Evolutionary conservation across 2,329 filamentous ascomycete species (phyloP).

Genomic region (Aspergillus ruber): DNA sequence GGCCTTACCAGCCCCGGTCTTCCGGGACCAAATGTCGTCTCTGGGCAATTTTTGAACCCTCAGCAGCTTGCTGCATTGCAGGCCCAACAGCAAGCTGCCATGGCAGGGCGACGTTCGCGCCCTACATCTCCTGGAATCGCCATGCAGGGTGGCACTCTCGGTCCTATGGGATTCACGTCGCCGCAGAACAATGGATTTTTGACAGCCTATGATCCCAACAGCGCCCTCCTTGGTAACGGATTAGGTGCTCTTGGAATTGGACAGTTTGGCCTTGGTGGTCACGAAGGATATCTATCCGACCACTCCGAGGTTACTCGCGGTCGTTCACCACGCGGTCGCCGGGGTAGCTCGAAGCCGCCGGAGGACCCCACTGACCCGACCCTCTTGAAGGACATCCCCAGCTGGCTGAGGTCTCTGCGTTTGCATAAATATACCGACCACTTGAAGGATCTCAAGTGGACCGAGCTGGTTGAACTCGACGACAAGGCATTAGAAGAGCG

Average conservation of each 20-base stretch:
- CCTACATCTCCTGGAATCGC: constrained; percentile 84
- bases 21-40: constrained; percentile 70
- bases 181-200: constrained; percentile 94
- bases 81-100: constrained; percentile 52
- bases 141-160: constrained; percentile 61
- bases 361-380: constrained; percentile 92
- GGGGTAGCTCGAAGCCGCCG: constrained; percentile 93
- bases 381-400: constrained; percentile 88
- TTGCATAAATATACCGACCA: constrained; percentile 99
- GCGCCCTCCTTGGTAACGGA: constrained; percentile 64
- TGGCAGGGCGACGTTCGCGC: constrained; percentile 69
- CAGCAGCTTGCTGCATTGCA: constrained; percentile 81
- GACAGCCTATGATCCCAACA: constrained; percentile 71
- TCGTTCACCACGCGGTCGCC: constrained; percentile 81
- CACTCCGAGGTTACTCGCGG: constrained; percentile 87
- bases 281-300: constrained; percentile 87
- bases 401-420: constrained; percentile 88
- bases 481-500: constrained; percentile 88
- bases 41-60: constrained; percentile 76
- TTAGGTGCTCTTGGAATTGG: constrained; percentile 65
- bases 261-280: constrained; percentile 62
- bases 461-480: constrained; percentile 82
- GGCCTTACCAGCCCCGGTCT: constrained; percentile 58
- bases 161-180: constrained; percentile 67
- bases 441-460: constrained; percentile 95